Base-by-base conservation (phyloP, 352 stramenopile genomes). In the Phytophthora gonapodyides region DNA sequence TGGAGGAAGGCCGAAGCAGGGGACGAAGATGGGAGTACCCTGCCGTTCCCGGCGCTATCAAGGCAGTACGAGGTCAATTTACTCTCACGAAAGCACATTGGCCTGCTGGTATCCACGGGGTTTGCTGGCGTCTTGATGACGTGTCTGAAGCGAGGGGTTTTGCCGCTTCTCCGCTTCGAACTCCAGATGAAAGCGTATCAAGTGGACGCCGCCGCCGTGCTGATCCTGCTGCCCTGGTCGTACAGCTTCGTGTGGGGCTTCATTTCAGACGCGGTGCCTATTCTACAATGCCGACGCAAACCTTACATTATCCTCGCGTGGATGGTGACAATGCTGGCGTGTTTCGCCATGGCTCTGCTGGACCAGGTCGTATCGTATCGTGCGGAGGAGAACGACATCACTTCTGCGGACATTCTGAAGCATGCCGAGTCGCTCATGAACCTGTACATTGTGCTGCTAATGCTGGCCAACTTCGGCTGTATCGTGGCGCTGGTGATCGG, bases 201-300 rank as follows among this genome's bases (percentile, higher is more conserved):
- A 61, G 43, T 68, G 24, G 63, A 75, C 34, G 72, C 69, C 11
- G 72, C 72, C 8, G 52, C 63, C 17, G 74, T 81, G 30, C 27
- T 84, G 42, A 58, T 81, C 15, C 49, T 71, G 24, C 36, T 84
- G 4, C 72, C 75, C 5, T 84, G 72, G 75, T 78, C 68, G 11
- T 81, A 74, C 47, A 93, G 90, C 60, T 84, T 97, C 21, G 36
- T 96, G 15, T 82, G 92, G 55, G 91, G 87, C 37, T 77, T 95
- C 40, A 47, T 94, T 4, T 84, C 73, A 35, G 88, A 97, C 57
- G 85, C 73, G 17, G 78, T 88, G 24, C 88, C 88, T 2, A 88
- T 97, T 50, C 64, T 77, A 27, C 80, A 77, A 21, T 86, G 82
- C 15, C 77, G 80, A 27, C 73, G 87, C 17, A 94, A 93, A 60